Base-by-base conservation (phyloP, 129 eudicot genomes). In the Logfia minima region DNA sequence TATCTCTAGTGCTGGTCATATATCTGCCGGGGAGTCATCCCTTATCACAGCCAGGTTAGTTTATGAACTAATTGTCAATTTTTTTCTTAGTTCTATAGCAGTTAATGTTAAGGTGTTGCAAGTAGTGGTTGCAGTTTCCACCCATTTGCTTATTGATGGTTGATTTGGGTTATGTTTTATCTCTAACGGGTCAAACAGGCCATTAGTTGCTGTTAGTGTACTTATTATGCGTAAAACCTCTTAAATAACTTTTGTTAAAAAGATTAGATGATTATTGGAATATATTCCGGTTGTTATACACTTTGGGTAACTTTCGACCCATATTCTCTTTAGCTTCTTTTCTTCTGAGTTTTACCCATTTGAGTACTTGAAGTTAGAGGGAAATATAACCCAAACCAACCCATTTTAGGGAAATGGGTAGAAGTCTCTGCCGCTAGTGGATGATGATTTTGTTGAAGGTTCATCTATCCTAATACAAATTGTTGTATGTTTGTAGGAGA, bases 1-100 rank as follows among this genome's bases (percentile, higher is more conserved):
- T 88, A 87, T 93, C 18, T 93, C 98, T 35, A 90, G 98, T 81
- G 98, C 98, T 19, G 98, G 98, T 68, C 98, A 93, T 80, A 78
- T 93, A 75, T 90, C 98, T 48, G 96, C 98, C 41, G 98, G 98
- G 19, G 96, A 93, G 76, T 77, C 97, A 53, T 90, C 96, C 66
- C 97, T 93, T 63, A 69, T 87, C 56, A 32, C 97, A 6, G 98
- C 98, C 53, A 84, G 89, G 98, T 88, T 77, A 22, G 19, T 63
- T 62, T 6, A 16, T 61, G 26, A 51, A 45, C 74, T 81, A 51
- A 43, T 9, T 43, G 51, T 43, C 51, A 43, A 24, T 24, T 24
- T 7, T 41, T 41, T 41, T 41, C 9, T 41, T 43, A 43, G 43
- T 37, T 37, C 43, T 6, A 1, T 43, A 43, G 14, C 51, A 43